Conservation (phyloP, 129 eudicot genomes). For the Centella asiatica region DNA sequence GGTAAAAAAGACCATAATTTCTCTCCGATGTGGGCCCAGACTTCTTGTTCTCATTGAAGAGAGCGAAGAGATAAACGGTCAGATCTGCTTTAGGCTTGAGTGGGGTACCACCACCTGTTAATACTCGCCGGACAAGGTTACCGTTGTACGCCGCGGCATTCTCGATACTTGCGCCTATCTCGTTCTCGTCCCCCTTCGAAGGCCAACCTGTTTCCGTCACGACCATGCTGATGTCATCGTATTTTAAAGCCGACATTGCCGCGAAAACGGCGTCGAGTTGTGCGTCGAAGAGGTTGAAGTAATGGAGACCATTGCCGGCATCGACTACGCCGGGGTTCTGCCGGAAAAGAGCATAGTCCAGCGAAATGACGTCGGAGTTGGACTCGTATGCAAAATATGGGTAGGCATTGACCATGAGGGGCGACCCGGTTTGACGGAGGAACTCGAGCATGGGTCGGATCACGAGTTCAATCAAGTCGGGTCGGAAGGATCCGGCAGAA, state of each 20-base stretch:
- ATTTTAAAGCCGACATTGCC: slow-evolving; percentile 65
- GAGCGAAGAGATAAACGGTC: slow-evolving; percentile 68
- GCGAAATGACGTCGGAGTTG: slow-evolving; percentile 64
- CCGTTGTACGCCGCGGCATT: slow-evolving; percentile 82
- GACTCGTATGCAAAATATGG: slow-evolving; percentile 79
- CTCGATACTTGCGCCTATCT: slow-evolving; percentile 53
- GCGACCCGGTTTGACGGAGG: slow-evolving; percentile 55
- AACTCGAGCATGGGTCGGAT: slow-evolving; percentile 70
- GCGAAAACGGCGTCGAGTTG: slow-evolving; percentile 94
- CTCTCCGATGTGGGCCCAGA: slow-evolving; percentile 72
- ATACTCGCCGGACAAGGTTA: slow-evolving; percentile 50
- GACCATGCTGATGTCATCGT: slow-evolving; percentile 46
- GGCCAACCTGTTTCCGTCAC: slow-evolving; percentile 98
- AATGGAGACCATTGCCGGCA: slow-evolving; percentile 63
- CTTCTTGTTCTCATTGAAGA: slow-evolving; percentile 77
- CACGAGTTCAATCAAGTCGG: slow-evolving; percentile 53
- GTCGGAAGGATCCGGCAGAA: slow-evolving; percentile 68
- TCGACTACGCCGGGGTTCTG: slow-evolving; percentile 75
- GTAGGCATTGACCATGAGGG: slow-evolving; percentile 80
- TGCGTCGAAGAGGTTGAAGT: slow-evolving; percentile 79
- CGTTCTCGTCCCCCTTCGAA: slow-evolving; percentile 65
- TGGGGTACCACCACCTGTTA: slow-evolving; percentile 79
- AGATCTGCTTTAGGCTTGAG: slow-evolving; percentile 63
- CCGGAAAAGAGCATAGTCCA: slow-evolving; percentile 80
- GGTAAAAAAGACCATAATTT: slow-evolving; percentile 88